Base-by-base conservation (phyloP, 2,329 filamentous ascomycete species). In the Pezicula rhizophila region DNA sequence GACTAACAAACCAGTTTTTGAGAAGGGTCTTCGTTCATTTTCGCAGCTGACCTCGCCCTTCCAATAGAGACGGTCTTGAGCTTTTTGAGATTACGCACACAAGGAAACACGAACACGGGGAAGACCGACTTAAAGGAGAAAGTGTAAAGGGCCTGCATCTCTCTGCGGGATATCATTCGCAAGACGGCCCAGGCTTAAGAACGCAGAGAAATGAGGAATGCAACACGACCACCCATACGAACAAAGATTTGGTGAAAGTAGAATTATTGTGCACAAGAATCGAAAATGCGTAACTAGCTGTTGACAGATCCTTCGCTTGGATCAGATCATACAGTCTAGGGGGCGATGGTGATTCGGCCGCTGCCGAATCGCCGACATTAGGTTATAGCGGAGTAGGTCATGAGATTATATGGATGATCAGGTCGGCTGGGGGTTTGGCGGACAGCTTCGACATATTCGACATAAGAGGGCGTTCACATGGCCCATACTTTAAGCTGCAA, bases 401-500 rank as follows among this genome's bases (percentile, higher is more conserved):
- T 60, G 60, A 62, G 52, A 66, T 68, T 68, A 68, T 67, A 59
- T 52, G 52, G 49, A 51, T 48, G 51, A 51, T 45, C 48, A 47
- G 51, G 48, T 51, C 50, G 49, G 42, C 48, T 52, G 44, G 52
- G 47, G 44, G 49, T 43, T 44, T 46, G 25, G 25, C 17, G 41
- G 41, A 25, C 8, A 43, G 25, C n/a, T 43, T 18, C 41, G 18
- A 25, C 41, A 18, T 43, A 10, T 26, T 15, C 41, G n/a, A 31
- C 45, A 51, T 52, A 48, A 52, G 41, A 48, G 45, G 49, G 45
- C 47, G 51, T 52, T 63, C 57, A 62, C 60, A 65, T 85, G 56
- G 87, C 87, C 87, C 87, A 92, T 68, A 92, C 83, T 80, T 90
- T 91, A 70, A 92, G 84, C 87, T 91, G 52, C 23, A 64, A 48